Percentiles rank a stretch among this genome's conserved stretches.
These are phyloP conservation scores for Leccinum subrobustum DNA, from an alignment of 1,284 basidiomycete species.

Conservation along the genomic window DNA sequence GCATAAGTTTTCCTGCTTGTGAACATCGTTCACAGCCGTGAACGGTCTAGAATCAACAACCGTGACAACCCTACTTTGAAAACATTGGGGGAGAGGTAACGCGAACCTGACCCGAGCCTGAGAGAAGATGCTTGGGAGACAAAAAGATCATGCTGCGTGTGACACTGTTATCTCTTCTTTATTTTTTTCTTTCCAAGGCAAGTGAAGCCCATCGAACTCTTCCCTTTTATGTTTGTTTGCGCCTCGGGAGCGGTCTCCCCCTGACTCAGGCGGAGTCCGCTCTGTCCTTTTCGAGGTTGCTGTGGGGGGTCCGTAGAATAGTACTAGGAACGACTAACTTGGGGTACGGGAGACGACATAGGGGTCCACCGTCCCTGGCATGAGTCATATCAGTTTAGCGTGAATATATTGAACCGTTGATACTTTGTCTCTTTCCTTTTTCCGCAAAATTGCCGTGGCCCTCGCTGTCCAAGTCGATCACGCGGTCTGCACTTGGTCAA, in stretches of 20 bases:
- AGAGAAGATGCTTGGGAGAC: background rate
- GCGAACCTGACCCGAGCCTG: background rate
- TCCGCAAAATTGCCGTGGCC: background rate
- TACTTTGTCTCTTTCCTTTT: background rate
- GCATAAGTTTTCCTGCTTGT: background rate
- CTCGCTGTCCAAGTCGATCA: background rate
- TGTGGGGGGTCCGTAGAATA: background rate
- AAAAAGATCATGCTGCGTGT: background rate
- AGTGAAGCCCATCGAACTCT: background rate
- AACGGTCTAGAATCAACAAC: constrained; percentile 1
- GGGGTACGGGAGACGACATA: background rate
- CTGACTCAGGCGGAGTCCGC: background rate
- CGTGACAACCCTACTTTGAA: background rate
- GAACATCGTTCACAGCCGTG: background rate
- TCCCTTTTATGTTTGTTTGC: background rate
- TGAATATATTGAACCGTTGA: background rate
- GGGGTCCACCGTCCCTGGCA: background rate
- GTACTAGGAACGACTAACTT: background rate
- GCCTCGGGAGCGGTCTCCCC: background rate
- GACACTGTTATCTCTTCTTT: background rate
- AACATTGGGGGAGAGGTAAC: background rate
- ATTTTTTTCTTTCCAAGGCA: background rate
- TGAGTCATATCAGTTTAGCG: background rate
- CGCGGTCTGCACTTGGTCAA: background rate
- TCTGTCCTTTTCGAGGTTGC: background rate